A percentile compares a stretch with the other conserved stretches of the same genome.
phyloP scores from a whole-genome alignment of 208 protist species.

The Trypanosoma vivax region DNA sequence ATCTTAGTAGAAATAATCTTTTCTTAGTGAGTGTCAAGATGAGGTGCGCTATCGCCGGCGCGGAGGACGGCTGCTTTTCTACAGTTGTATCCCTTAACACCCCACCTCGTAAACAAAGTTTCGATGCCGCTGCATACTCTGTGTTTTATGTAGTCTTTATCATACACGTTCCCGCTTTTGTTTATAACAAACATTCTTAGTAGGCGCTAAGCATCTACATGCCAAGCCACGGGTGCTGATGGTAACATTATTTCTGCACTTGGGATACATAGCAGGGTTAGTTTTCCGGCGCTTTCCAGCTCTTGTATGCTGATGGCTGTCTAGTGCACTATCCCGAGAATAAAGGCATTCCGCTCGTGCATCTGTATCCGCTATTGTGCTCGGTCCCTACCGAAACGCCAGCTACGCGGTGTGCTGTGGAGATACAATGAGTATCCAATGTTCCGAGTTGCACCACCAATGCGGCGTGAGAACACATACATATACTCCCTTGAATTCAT shows the following conservation, averaged over 20 bases:
- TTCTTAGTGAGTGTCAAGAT: no score
- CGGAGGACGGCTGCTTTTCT: no score
- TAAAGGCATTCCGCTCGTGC: not conserved
- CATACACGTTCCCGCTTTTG: no score
- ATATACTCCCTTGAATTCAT: not conserved
- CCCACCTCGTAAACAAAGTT: no score
- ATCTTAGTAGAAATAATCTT: no score
- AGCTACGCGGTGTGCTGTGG: slow-evolving; percentile 19
- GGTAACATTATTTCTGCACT: no score
- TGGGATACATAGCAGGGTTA: slow-evolving; percentile 4
- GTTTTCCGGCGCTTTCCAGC: slow-evolving; percentile 14
- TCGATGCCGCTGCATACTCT: no score
- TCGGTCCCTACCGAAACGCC: slow-evolving; percentile 6
- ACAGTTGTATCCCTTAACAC: no score
- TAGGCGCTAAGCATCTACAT: not conserved
- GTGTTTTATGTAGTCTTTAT: no score
- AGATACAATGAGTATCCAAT: not conserved
- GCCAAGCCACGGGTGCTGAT: not conserved
- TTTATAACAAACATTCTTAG: no score
- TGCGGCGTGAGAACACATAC: slow-evolving; percentile 16
- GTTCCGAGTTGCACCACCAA: slow-evolving; percentile 20
- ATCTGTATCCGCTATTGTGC: not conserved
- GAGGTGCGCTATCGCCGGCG: no score
- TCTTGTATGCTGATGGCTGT: slow-evolving; percentile 2
- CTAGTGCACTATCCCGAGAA: slow-evolving; percentile 17